Conservation (phyloP, 164 flowering plant genomes). For the Vitis labrusca region DNA sequence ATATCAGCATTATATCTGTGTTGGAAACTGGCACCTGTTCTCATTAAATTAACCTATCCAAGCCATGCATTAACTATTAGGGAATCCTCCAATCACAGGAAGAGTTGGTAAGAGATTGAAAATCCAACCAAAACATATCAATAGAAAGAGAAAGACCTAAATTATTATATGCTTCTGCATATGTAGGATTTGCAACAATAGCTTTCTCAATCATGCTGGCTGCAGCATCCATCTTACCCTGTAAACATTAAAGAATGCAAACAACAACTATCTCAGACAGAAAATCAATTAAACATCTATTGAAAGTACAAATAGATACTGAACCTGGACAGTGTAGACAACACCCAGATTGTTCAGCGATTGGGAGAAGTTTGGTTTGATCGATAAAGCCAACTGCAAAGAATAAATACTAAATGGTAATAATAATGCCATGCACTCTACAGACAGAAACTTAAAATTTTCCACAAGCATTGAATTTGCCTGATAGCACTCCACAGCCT, state of each 20-base stretch:
- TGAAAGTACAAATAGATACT: background rate
- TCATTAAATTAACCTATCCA: no score
- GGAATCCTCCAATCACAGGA: no score
- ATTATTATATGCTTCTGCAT: conserved; percentile 98
- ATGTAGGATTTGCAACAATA: conserved; percentile 93
- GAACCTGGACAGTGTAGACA: conserved; percentile 98
- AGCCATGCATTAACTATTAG: no score
- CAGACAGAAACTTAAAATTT: background rate
- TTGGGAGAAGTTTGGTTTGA: conserved; percentile 96
- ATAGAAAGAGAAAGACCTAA: conserved; percentile 54
- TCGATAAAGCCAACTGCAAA: conserved; percentile 85
- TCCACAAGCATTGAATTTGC: conserved; percentile 26
- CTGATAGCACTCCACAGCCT: conserved; percentile 99
- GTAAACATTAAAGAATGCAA: conserved; percentile 10
- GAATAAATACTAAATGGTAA: conserved; percentile 2
- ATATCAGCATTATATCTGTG: no score
- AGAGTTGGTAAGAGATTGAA: no score
- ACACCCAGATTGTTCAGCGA: conserved; percentile 98
- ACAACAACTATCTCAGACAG: conserved; percentile 5
- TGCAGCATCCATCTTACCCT: conserved; percentile 99
- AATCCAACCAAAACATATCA: conserved; percentile 4
- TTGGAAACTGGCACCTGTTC: no score
- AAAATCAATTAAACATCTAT: background rate
- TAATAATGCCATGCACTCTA: conserved; percentile 3
- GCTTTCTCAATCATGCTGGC: conserved; percentile 98